These are phyloP conservation scores for Trichosporon coremiiforme DNA, from an alignment of 1,284 basidiomycete species.

Conservation along the genomic window DNA sequence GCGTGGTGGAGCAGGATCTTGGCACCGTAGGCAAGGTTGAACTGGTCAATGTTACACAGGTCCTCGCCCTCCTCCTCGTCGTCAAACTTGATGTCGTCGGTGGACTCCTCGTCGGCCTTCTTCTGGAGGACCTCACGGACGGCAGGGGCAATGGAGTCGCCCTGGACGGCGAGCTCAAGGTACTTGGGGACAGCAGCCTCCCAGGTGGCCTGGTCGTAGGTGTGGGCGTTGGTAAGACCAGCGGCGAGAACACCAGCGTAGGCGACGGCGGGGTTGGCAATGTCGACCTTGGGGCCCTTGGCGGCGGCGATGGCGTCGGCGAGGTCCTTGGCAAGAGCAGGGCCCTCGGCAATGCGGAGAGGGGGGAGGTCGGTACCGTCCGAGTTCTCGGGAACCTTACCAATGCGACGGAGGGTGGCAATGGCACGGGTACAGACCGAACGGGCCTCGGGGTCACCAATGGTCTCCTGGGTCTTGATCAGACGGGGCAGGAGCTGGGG, in stretches of 20 bases:
- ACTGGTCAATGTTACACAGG: conserved; percentile 81
- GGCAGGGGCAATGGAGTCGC: conserved; percentile 69
- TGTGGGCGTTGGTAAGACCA: conserved; percentile 83
- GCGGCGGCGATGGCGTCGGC: conserved; percentile 80
- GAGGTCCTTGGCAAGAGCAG: conserved; percentile 68
- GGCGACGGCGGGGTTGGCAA: conserved; percentile 65
- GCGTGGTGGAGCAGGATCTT: conserved; percentile 98
- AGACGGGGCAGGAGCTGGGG: conserved; percentile 92
- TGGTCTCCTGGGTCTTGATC: conserved; percentile 87
- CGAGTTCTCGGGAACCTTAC: conserved; percentile 74
- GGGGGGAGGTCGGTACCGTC: conserved; percentile 89
- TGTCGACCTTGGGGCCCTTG: conserved; percentile 60
- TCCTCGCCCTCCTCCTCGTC: conserved; percentile 98
- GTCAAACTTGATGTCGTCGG: conserved; percentile 72
- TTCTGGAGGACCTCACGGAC: conserved; percentile 84
- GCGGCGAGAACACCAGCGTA: conserved; percentile 80
- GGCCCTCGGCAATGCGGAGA: conserved; percentile 71
- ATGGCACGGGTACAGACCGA: conserved; percentile 85
- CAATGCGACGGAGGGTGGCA: conserved; percentile 87
- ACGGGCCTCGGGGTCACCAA: conserved; percentile 95
- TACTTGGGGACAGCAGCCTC: conserved; percentile 73
- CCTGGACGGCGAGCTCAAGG: conserved; percentile 68
- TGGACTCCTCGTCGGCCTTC: conserved; percentile 76
- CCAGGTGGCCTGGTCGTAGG: conserved; percentile 89
- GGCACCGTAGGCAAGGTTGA: conserved; percentile 99